These are phyloP conservation scores for Trichoderma atroviride DNA, from an alignment of 2,329 filamentous ascomycete species.

Conservation along the genomic window DNA sequence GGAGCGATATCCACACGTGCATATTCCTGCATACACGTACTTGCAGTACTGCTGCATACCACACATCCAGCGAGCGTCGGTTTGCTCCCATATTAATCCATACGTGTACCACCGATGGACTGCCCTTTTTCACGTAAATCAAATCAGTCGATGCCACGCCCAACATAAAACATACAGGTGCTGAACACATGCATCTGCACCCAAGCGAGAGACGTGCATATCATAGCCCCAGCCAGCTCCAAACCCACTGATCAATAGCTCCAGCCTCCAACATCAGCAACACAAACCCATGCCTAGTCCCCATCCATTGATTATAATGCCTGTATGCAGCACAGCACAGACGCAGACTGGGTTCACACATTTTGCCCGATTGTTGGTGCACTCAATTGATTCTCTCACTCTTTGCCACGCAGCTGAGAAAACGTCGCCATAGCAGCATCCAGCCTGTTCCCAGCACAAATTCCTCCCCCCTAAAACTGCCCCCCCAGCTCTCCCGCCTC, in stretches of 20 bases:
- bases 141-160: background rate
- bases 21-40: background rate
- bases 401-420: background rate
- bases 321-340: background rate
- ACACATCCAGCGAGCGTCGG: background rate
- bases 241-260: background rate
- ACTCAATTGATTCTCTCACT: background rate
- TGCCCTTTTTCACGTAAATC: background rate
- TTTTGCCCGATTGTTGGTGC: background rate
- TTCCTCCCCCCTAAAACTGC: slow-evolving; percentile 13
- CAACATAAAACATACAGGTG: background rate
- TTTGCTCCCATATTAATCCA: background rate
- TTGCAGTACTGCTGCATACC: background rate
- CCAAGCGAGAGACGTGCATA: background rate
- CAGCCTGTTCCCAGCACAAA: background rate
- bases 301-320: background rate
- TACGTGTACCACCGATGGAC: background rate
- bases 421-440: background rate
- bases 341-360: background rate
- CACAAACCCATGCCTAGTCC: background rate
- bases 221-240: background rate
- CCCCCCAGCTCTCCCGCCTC: background rate
- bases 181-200: background rate
- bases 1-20: background rate
- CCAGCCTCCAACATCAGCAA: background rate